Percentiles rank a stretch among this genome's conserved stretches.
Conservation (phyloP, 495 filamentous ascomycete genomes). For the Cryomyces minteri region DNA sequence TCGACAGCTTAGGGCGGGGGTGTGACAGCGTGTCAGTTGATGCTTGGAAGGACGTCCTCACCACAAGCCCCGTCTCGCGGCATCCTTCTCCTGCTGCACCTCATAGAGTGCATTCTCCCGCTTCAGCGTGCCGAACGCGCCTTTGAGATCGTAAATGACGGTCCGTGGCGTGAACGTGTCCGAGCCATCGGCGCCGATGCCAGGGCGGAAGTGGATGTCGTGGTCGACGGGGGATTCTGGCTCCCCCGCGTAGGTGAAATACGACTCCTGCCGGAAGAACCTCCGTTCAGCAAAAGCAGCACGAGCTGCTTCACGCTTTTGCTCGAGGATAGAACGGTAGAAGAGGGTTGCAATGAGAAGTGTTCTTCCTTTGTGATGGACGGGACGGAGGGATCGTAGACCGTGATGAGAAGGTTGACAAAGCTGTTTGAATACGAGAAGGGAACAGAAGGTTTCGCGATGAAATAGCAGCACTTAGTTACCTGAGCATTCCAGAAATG, state of each 20-base stretch:
- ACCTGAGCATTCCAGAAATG: constrained; percentile 98
- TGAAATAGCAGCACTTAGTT: constrained; percentile 4
- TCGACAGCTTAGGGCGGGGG: neutral
- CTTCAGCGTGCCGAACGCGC: constrained; percentile 70
- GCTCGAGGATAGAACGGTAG: constrained; percentile 5
- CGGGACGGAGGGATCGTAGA: too few species aligned
- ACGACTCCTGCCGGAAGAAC: constrained; percentile 58
- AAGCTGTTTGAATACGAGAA: too few species aligned
- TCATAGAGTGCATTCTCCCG: constrained; percentile 86
- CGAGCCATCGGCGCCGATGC: constrained; percentile 60
- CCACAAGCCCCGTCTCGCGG: constrained; percentile 36
- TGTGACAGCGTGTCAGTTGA: neutral
- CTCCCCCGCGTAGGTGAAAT: constrained; percentile 72
- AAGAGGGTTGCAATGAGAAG: neutral
- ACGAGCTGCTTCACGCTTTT: neutral
- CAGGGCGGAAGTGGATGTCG: constrained; percentile 79
- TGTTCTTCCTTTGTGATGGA: too few species aligned
- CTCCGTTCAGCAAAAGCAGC: neutral
- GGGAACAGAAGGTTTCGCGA: constrained; percentile 4
- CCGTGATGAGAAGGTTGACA: too few species aligned
- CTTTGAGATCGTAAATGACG: constrained; percentile 89
- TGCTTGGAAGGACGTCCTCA: constrained; percentile 16
- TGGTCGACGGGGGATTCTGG: constrained; percentile 63
- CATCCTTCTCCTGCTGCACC: constrained; percentile 30
- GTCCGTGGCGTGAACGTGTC: constrained; percentile 89